phyloP scores from a whole-genome alignment of 139 green algal genomes.

The Gonium pectorale region DNA sequence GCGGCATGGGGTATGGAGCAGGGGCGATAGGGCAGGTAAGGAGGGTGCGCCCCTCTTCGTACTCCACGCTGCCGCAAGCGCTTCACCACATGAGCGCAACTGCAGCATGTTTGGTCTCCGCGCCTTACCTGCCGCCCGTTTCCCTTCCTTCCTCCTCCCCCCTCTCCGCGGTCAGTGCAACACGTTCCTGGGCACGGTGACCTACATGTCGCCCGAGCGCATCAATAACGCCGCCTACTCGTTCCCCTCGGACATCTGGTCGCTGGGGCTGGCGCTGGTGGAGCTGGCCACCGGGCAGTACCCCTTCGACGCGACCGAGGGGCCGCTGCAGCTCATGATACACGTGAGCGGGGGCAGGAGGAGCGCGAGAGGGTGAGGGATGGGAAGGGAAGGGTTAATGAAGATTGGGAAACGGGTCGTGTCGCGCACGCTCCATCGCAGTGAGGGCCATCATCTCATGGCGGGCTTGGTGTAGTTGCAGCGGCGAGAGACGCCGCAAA shows the following conservation, averaged over 20 bases:
- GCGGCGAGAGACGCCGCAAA: too few species aligned
- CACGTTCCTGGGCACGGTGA: slow-evolving; percentile 94
- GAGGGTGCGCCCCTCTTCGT: neutral
- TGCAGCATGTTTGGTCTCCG: too few species aligned
- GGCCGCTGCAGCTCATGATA: slow-evolving; percentile 87
- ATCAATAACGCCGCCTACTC: slow-evolving; percentile 87
- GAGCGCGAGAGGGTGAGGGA: neutral
- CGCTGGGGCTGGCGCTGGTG: slow-evolving; percentile 89
- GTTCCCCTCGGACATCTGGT: slow-evolving; percentile 89
- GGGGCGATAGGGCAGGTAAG: neutral
- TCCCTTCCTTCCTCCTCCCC: neutral
- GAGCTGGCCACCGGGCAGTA: slow-evolving; percentile 91
- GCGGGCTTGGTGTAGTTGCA: too few species aligned
- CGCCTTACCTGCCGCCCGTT: neutral
- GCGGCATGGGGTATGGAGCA: too few species aligned
- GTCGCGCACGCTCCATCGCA: too few species aligned
- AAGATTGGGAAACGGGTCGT: too few species aligned
- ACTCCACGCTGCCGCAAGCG: neutral
- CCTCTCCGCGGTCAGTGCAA: slow-evolving; percentile 70
- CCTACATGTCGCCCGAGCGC: slow-evolving; percentile 98
- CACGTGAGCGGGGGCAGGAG: slow-evolving; percentile 55
- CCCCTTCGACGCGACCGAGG: slow-evolving; percentile 85
- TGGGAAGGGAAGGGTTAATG: neutral
- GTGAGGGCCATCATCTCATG: too few species aligned
- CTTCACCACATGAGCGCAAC: too few species aligned